Conservation (phyloP, 306 rosid genomes). For the Medicago arabica region DNA sequence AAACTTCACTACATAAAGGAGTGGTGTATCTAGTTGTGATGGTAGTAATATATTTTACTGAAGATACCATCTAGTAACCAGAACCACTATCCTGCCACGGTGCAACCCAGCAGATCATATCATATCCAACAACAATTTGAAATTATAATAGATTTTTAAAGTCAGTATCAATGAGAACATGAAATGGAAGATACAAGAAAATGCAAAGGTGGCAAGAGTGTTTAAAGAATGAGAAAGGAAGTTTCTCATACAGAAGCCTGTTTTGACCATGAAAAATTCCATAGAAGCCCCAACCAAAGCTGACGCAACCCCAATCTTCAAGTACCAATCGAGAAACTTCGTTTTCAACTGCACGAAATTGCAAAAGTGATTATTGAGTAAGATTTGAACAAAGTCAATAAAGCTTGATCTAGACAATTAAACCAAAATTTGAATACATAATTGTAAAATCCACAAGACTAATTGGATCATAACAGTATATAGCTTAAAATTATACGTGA, state of each 20-base stretch:
- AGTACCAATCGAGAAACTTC: conserved; percentile 89
- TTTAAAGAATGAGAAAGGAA: conserved; percentile 50
- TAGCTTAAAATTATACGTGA: background rate
- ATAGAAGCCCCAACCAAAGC: conserved; percentile 88
- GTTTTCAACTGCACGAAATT: conserved; percentile 47
- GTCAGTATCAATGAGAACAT: conserved; percentile 18
- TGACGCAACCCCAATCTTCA: conserved; percentile 78
- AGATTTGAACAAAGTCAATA: background rate
- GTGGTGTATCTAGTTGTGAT: background rate
- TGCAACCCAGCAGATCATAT: conserved; percentile 10
- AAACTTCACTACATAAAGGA: background rate
- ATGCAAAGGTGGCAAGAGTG: conserved; percentile 1
- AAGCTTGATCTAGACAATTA: background rate
- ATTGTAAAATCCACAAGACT: conserved; percentile 7
- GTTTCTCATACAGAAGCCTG: conserved; percentile 90
- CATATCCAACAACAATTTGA: background rate
- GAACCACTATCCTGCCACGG: conserved; percentile 4
- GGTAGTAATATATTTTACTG: conserved; percentile 15
- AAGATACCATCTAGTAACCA: conserved; percentile 21
- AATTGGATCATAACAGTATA: background rate
- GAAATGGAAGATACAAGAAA: conserved; percentile 30
- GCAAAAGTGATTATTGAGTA: background rate
- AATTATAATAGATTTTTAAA: background rate
- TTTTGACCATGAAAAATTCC: conserved; percentile 90
- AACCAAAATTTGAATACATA: background rate